A percentile compares a stretch with the other conserved stretches of the same genome.
Evolutionary conservation across 257 asterid species (phyloP).

Genomic region (Coffea eugenioides): DNA sequence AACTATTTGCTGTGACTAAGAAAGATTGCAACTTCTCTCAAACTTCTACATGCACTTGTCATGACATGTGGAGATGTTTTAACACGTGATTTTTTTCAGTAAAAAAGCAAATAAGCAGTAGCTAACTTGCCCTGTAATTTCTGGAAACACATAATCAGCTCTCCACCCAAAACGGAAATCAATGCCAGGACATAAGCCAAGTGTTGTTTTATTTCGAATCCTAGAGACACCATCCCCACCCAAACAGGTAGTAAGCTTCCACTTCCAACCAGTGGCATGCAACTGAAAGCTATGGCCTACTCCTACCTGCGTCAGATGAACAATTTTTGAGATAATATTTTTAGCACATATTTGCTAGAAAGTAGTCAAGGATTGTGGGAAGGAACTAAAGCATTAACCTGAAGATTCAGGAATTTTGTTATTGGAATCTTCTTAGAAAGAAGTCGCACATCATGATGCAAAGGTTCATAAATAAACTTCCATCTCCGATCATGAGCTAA

Average conservation of each 20-base stretch:
- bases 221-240: conserved; percentile 88
- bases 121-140: conserved; percentile 71
- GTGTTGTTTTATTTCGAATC: conserved; percentile 80
- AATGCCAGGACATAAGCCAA: conserved; percentile 86
- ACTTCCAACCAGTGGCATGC: conserved; percentile 97
- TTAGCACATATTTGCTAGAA: conserved; percentile 8
- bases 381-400: conserved; percentile 47
- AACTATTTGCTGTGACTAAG: neutral
- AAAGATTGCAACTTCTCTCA: neutral
- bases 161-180: conserved; percentile 97
- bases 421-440: conserved; percentile 90
- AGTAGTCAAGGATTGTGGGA: neutral
- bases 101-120: conserved; percentile 5
- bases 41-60: neutral
- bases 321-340: conserved; percentile 1
- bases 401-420: conserved; percentile 84
- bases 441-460: conserved; percentile 81
- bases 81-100: neutral
- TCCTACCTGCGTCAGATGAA: conserved; percentile 65
- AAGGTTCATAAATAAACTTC: conserved; percentile 87
- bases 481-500: conserved; percentile 76
- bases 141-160: conserved; percentile 92
- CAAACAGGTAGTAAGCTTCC: conserved; percentile 81
- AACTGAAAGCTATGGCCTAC: conserved; percentile 89
- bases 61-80: neutral